These are phyloP conservation scores for Candida tallmaniae DNA, from an alignment of 805 yeast species.

Conservation along the genomic window DNA sequence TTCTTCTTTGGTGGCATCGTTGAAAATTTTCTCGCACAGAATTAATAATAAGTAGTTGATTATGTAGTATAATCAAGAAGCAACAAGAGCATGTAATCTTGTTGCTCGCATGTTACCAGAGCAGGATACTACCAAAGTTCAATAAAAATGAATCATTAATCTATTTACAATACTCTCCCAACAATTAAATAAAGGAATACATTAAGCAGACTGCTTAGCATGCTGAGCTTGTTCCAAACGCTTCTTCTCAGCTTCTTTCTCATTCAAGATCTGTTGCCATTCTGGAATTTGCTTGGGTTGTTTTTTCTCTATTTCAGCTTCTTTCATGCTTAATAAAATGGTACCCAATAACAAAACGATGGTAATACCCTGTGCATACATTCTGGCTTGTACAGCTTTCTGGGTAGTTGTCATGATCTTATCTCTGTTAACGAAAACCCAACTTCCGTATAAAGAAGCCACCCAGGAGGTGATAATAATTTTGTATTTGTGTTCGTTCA, in stretches of 20 bases:
- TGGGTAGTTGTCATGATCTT: slow-evolving; percentile 71
- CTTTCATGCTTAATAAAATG: slow-evolving; percentile 61
- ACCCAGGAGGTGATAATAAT: slow-evolving; percentile 35
- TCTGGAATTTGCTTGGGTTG: slow-evolving; percentile 33
- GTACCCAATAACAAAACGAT: slow-evolving; percentile 68
- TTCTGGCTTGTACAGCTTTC: slow-evolving; percentile 83
- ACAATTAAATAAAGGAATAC: too few relatives aligned
- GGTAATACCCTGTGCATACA: slow-evolving; percentile 84
- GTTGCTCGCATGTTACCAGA: too few relatives aligned
- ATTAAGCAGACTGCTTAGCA: too few relatives aligned
- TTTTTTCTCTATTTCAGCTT: slow-evolving; percentile 45
- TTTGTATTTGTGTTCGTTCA: slow-evolving; percentile 32
- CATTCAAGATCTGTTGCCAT: slow-evolving; percentile 29
- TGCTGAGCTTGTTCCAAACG: too few relatives aligned
- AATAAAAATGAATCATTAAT: too few relatives aligned
- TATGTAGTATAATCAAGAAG: too few relatives aligned
- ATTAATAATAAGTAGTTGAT: too few relatives aligned
- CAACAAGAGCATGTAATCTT: too few relatives aligned
- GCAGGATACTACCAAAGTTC: too few relatives aligned
- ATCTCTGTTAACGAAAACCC: slow-evolving; percentile 69
- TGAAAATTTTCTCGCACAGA: slow-evolving; percentile 1
- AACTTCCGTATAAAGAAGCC: slow-evolving; percentile 57
- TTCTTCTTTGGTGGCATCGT: slow-evolving; percentile 50
- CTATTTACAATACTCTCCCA: too few relatives aligned
- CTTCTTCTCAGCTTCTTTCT: slow-evolving; percentile 16